phyloP scores from a whole-genome alignment of 106 monocot species.

The Iris macrosiphon region DNA sequence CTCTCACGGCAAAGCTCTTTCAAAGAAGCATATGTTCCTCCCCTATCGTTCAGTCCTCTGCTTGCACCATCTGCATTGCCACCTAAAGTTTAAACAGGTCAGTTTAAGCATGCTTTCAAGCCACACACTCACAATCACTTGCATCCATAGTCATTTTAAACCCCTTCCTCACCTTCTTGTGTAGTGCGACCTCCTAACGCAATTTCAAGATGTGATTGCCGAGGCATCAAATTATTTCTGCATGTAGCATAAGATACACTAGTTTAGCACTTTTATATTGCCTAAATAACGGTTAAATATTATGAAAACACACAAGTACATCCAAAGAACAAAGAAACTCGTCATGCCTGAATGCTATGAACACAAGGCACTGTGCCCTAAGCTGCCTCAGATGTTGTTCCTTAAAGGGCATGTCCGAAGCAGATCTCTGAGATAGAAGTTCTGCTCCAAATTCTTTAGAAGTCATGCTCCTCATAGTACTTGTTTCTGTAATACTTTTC shows the following conservation, averaged over 20 bases:
- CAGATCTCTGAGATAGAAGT: too few relatives aligned
- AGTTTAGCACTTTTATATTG: too few relatives aligned
- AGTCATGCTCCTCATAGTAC: constrained; percentile 9
- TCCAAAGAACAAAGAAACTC: too few relatives aligned
- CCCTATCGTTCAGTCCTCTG: constrained; percentile 35
- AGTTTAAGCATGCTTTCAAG: too few relatives aligned
- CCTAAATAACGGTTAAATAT: too few relatives aligned
- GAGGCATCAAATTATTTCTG: constrained; percentile 91
- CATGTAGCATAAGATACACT: constrained; percentile 9
- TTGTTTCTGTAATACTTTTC: constrained; percentile 3
- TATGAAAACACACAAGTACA: too few relatives aligned
- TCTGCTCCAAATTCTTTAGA: too few relatives aligned
- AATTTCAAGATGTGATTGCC: constrained; percentile 91
- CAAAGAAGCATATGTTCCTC: constrained; percentile 32
- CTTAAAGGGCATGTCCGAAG: constrained; percentile 76
- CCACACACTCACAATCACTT: too few relatives aligned
- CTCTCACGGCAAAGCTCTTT: constrained; percentile 61
- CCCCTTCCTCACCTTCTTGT: constrained; percentile 51
- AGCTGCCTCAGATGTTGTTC: constrained; percentile 98
- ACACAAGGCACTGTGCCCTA: constrained; percentile 98
- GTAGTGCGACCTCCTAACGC: constrained; percentile 64
- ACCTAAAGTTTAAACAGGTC: constrained; percentile 12
- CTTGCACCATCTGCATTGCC: constrained; percentile 34
- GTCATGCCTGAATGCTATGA: constrained; percentile 94
- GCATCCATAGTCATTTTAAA: neutral